These are phyloP conservation scores for Bromus sterilis DNA, from an alignment of 176 grass and related monocot species.

Conservation along the genomic window DNA sequence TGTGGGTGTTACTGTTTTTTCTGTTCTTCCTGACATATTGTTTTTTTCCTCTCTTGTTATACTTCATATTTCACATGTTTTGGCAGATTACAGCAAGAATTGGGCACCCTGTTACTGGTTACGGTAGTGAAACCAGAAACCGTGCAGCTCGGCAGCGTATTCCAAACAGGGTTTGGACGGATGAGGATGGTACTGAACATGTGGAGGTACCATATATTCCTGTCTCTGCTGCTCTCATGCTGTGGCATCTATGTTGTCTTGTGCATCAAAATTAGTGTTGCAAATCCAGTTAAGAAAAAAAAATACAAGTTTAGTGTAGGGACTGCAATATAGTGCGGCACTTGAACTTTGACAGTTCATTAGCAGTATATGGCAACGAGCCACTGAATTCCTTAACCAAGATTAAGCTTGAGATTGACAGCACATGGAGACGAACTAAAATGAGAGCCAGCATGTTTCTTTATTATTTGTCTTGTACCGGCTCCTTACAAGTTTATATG, in stretches of 20 bases:
- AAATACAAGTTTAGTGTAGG: not conserved
- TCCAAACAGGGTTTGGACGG: constrained; percentile 76
- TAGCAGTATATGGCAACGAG: not conserved
- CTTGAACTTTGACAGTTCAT: constrained; percentile 2
- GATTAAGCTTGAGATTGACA: not conserved
- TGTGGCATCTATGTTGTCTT: not conserved
- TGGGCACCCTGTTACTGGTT: constrained; percentile 84
- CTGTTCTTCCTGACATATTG: not conserved
- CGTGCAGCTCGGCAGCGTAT: constrained; percentile 74
- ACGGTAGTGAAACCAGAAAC: constrained; percentile 91
- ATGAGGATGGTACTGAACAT: constrained; percentile 91
- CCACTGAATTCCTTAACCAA: not conserved
- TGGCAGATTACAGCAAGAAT: constrained; percentile 58
- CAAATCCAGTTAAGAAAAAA: not conserved
- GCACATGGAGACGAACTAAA: not conserved
- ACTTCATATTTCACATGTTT: not conserved
- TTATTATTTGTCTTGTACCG: not conserved
- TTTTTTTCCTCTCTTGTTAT: constrained; percentile 3
- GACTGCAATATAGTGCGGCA: not conserved
- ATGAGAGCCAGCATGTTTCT: not conserved
- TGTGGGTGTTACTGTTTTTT: not conserved
- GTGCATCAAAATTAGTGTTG: not conserved
- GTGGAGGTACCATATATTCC: constrained; percentile 56
- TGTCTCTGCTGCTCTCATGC: not conserved
- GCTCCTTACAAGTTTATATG: not conserved